Evolutionary conservation across 495 filamentous ascomycete species (phyloP).

Genomic region (Penicillium chermesinum): DNA sequence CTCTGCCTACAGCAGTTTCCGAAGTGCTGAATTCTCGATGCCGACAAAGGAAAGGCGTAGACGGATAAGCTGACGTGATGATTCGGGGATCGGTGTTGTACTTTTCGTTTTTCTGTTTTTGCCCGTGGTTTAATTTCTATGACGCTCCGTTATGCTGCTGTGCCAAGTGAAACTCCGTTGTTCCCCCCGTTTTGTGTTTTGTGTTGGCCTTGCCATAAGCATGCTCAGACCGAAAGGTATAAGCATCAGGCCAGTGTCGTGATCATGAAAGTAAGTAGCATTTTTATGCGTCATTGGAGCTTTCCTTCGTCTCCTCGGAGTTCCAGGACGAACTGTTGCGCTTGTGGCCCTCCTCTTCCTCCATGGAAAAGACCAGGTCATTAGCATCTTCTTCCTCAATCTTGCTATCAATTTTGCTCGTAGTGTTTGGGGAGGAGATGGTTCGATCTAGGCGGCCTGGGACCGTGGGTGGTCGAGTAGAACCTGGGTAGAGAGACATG

Average conservation of each 20-base stretch:
- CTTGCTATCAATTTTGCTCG: slow-evolving; percentile 67
- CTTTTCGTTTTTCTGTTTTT: not conserved
- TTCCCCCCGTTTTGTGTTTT: slow-evolving; percentile 16
- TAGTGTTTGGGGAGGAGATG: slow-evolving; percentile 43
- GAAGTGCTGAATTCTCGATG: not conserved
- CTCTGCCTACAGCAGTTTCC: not conserved
- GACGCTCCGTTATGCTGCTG: slow-evolving; percentile 19
- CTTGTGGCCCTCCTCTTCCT: slow-evolving; percentile 58
- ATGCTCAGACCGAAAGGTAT: slow-evolving; percentile 7
- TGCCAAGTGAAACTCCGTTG: slow-evolving; percentile 19
- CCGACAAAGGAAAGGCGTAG: not conserved
- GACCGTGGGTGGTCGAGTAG: slow-evolving; percentile 34
- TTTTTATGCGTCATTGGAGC: slow-evolving; percentile 15
- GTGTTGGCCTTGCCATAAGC: slow-evolving; percentile 12
- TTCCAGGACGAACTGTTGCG: slow-evolving; percentile 36
- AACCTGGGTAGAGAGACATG: slow-evolving; percentile 44
- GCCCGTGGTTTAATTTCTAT: slow-evolving; percentile 6
- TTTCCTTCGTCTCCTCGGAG: slow-evolving; percentile 22
- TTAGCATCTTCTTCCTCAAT: slow-evolving; percentile 63
- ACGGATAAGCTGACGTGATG: not conserved
- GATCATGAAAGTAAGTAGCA: slow-evolving; percentile 5
- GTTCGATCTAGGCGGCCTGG: slow-evolving; percentile 39
- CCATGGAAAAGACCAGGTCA: slow-evolving; percentile 77
- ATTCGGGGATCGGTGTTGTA: not conserved
- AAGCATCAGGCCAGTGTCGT: slow-evolving; percentile 16